Evolutionary conservation across 73 alveolate genomes (phyloP).

Genomic region (Stentor roeselii): DNA sequence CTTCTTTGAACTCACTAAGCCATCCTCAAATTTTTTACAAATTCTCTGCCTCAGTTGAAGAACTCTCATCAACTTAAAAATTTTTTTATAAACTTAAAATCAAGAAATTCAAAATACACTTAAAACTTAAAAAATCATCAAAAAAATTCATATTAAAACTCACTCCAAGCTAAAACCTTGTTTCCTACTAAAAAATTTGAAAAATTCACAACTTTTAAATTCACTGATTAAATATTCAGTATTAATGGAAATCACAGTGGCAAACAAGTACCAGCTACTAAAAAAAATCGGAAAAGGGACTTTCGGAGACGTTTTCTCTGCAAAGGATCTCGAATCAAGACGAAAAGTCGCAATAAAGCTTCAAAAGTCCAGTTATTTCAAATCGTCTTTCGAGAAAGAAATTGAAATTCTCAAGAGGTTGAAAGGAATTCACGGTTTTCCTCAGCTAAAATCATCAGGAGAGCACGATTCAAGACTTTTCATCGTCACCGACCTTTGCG

Average conservation of each 20-base stretch:
- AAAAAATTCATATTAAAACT: no score
- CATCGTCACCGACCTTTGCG: neutral
- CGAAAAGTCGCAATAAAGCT: conserved; percentile 10
- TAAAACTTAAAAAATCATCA: no score
- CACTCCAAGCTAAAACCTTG: no score
- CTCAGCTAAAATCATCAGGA: neutral
- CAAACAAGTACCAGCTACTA: neutral
- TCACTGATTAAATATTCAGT: no score
- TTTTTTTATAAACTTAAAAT: no score
- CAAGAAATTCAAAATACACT: no score
- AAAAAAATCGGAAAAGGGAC: conserved; percentile 9
- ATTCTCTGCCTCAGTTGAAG: no score
- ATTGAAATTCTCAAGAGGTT: neutral
- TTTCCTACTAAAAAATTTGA: no score
- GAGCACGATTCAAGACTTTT: neutral
- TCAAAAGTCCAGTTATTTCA: neutral
- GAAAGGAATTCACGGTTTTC: neutral
- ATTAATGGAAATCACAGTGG: neutral
- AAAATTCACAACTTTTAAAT: no score
- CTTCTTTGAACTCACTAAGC: no score
- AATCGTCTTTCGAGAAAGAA: neutral
- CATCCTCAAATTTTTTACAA: no score
- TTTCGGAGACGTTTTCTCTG: neutral
- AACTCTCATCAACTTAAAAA: no score
- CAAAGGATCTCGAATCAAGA: neutral